phyloP scores from a whole-genome alignment of 2,329 filamentous ascomycete species.

The Thielaviopsis musarum region DNA sequence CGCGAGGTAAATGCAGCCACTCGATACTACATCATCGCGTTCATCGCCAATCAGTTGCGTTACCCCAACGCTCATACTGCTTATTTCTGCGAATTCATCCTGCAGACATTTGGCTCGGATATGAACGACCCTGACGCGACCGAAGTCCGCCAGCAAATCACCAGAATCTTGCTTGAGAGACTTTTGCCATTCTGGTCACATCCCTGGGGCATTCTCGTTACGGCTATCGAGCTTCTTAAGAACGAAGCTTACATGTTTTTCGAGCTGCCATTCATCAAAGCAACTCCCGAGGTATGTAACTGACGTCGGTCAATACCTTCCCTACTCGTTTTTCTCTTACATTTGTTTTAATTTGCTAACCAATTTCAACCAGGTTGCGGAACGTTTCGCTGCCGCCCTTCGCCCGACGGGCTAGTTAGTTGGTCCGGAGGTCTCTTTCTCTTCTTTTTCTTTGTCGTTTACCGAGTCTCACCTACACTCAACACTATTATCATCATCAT shows the following conservation, averaged over 20 bases:
- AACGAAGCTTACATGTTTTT: slow-evolving; percentile 82
- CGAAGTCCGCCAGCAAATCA: slow-evolving; percentile 79
- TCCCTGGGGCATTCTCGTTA: slow-evolving; percentile 86
- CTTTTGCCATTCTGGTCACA: slow-evolving; percentile 80
- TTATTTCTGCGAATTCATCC: slow-evolving; percentile 75
- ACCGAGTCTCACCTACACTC: neutral
- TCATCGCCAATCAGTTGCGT: slow-evolving; percentile 81
- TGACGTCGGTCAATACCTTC: neutral
- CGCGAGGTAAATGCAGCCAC: slow-evolving; percentile 60
- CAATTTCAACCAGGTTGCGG: slow-evolving; percentile 16
- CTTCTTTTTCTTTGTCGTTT: neutral
- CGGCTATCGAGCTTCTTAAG: slow-evolving; percentile 76
- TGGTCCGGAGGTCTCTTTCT: neutral
- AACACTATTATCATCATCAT: neutral
- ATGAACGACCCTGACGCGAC: slow-evolving; percentile 55
- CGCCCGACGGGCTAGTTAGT: slow-evolving; percentile 4
- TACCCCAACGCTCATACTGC: slow-evolving; percentile 80
- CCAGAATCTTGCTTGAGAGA: slow-evolving; percentile 73
- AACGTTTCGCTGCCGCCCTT: slow-evolving; percentile 19
- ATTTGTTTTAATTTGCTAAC: neutral
- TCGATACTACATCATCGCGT: slow-evolving; percentile 68
- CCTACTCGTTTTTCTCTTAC: no score
- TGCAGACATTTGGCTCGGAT: slow-evolving; percentile 73
- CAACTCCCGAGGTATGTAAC: slow-evolving; percentile 58
- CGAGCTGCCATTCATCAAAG: slow-evolving; percentile 81